Evolutionary conservation across 208 protist genomes (phyloP), one percentile per base, ranked within the genome.

Genomic region (Leishmania martiniquensis): DNA sequence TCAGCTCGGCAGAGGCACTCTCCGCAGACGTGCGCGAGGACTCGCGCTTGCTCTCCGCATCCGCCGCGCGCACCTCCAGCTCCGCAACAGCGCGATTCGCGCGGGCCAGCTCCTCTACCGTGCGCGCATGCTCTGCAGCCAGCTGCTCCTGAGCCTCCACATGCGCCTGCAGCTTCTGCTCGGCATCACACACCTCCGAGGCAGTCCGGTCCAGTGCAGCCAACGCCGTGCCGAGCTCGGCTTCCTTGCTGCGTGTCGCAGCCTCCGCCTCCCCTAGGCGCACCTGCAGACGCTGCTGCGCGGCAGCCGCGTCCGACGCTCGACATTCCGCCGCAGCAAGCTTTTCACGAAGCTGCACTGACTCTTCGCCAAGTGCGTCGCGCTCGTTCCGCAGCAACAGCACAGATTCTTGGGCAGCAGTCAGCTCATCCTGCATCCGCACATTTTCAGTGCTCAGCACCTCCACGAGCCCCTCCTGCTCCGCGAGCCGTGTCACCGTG

Each of bases 161-260:
- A 2, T 60, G 15, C 55, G 6, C 55, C 55, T 32, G 55, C 20
- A 51, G 51, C 12, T 17, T 32, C 4, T 49, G 63, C 76, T 80
- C 72, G n/a, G 78, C 81, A 2, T 47, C 55, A n/a, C 75, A 75
- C 17, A 89, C 72, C 71, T 80, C 71, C n/a, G 63, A 70, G 0
- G 65, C 78, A 34, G 83, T 65, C 63, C 37, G 47, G 29, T 81
- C 63, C 25, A 80, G 57, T n/a, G 32, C 65, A 39, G 72, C 79
- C 54, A n/a, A 10, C 72, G 65, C 49, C 39, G 69, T 71, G 4
- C 70, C 44, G 42, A 75, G 70, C 44, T 68, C 47, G 15, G 34
- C 34, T 13, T 66, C 77, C 32, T 75, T 57, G n/a, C 42, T 45
- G 54, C 70, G 44, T 9, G 10, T n/a, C 45, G 39, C 49, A 29